Conservation (phyloP, 805 yeast genomes). For the Maudiozyma bulderi region DNA sequence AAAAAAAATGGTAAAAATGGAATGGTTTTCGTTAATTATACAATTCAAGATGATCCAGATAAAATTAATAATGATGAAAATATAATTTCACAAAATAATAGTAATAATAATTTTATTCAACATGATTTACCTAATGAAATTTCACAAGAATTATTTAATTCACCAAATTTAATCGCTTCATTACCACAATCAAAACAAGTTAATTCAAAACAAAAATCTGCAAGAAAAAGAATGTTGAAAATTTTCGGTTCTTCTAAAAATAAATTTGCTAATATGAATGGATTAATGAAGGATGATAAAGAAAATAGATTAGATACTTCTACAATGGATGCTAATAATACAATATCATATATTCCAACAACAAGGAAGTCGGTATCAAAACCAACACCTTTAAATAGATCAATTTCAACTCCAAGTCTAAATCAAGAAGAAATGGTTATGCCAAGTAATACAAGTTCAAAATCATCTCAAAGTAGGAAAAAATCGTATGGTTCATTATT, state of each 20-base stretch:
- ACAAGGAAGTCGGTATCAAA: neutral
- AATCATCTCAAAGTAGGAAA: constrained; percentile 3
- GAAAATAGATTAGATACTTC: neutral
- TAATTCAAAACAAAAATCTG: constrained; percentile 18
- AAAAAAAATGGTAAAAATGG: constrained; percentile 16
- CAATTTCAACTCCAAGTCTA: constrained; percentile 5
- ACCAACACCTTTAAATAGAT: constrained; percentile 3
- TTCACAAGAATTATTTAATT: neutral
- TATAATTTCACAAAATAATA: neutral
- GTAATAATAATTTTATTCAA: neutral
- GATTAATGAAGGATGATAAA: neutral
- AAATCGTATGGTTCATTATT: constrained; percentile 18
- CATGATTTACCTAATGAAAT: neutral
- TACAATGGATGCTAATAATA: neutral
- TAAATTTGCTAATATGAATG: neutral
- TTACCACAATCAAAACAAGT: neutral
- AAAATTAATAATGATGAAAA: neutral
- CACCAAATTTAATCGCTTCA: neutral
- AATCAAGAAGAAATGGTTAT: constrained; percentile 1
- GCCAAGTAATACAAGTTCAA: constrained; percentile 1
- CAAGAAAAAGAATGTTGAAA: constrained; percentile 25
- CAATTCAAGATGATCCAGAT: constrained; percentile 20
- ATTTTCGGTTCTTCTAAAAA: constrained; percentile 21
- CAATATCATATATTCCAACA: neutral
- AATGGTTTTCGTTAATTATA: constrained; percentile 29